Conservation (phyloP, 805 yeast species). For the Wickerhamomyces alni region DNA sequence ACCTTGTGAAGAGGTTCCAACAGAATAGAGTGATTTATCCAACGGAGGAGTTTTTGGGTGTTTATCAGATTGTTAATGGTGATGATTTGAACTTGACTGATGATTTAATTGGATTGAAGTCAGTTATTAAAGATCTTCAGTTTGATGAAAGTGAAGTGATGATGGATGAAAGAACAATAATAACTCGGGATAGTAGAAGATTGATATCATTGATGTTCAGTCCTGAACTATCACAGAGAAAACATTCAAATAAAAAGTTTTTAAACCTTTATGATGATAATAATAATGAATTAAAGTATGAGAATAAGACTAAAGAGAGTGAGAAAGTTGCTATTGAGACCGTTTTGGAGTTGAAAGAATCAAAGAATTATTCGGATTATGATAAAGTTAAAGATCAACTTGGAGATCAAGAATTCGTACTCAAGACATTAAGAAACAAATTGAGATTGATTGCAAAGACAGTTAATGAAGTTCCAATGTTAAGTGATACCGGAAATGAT, state of each 20-base stretch:
- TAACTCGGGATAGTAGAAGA: background rate
- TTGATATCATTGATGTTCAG: constrained; percentile 1
- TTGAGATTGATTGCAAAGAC: background rate
- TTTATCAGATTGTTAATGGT: constrained; percentile 4
- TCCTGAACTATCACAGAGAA: constrained; percentile 4
- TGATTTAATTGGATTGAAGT: background rate
- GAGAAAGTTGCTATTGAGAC: constrained; percentile 12
- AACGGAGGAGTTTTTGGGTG: constrained; percentile 8
- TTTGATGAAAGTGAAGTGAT: too few relatives aligned
- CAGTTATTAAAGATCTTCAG: background rate
- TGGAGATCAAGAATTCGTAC: constrained; percentile 4
- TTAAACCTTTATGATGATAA: constrained; percentile 2
- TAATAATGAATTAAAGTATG: constrained; percentile 3
- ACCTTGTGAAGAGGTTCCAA: constrained; percentile 5
- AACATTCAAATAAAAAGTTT: constrained; percentile 7
- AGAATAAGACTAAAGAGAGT: constrained; percentile 8
- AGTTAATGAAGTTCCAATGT: background rate
- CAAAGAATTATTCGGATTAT: constrained; percentile 2
- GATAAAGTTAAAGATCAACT: constrained; percentile 8
- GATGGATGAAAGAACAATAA: background rate
- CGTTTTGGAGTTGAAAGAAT: constrained; percentile 6
- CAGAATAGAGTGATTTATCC: constrained; percentile 8
- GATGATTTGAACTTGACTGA: background rate
- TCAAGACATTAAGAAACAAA: constrained; percentile 5
- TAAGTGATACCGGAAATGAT: background rate